Evolutionary conservation across 371 early-diverging fungal genomes (phyloP).

Genomic region (Chytridium lagenaria): DNA sequence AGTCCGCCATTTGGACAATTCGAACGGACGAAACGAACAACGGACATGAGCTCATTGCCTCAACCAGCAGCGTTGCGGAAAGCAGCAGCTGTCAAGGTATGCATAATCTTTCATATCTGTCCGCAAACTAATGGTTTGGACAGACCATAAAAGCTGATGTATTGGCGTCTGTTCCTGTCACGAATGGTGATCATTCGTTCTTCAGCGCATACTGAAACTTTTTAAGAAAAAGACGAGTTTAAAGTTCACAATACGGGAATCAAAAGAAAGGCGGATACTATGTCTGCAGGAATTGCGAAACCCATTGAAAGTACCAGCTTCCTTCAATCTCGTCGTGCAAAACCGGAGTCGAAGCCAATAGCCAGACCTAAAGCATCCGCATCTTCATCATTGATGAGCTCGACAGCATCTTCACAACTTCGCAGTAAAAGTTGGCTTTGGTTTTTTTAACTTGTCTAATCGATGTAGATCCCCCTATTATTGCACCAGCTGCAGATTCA

Average conservation of each 20-base stretch:
- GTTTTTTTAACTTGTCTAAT: background rate
- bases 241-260: background rate
- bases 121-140: background rate
- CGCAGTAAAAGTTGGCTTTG: no score
- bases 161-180: no score
- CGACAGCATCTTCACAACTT: no score
- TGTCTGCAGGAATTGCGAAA: no score
- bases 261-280: background rate
- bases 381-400: no score
- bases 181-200: background rate
- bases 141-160: background rate
- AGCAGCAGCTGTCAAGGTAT: background rate
- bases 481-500: background rate
- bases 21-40: no score
- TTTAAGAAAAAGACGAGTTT: background rate
- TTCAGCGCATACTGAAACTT: background rate
- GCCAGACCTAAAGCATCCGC: no score
- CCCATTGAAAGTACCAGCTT: no score
- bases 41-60: background rate
- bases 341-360: no score
- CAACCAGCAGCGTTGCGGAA: background rate
- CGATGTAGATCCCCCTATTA: background rate
- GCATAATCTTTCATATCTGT: background rate
- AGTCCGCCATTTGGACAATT: no score
- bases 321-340: no score